Base-by-base conservation (phyloP, 2,329 filamentous ascomycete genomes). In the Fusarium denticulatum region DNA sequence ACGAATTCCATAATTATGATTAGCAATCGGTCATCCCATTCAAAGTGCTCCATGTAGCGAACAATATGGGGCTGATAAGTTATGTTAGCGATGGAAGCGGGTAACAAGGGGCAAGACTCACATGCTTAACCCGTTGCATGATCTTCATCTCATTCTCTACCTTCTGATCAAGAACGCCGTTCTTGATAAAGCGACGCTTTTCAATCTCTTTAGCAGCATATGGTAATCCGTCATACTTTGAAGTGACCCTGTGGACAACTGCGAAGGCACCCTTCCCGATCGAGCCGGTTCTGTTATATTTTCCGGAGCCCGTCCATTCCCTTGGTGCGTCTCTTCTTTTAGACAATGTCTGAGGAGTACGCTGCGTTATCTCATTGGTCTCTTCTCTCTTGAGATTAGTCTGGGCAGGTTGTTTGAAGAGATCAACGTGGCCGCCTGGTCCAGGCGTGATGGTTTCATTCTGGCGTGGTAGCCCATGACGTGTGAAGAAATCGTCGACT, bases 1-100 rank as follows among this genome's bases (percentile, higher is more conserved):
- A 98, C 90, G 76, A 89, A 97, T 79, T 99, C 96, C 96, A 99
- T 99, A 81, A 97, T 93, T 80, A 98, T 96, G 81, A 99, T 97
- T 80, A 98, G 95, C 9, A 98, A 87, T 79, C 95, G 87, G 43
- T 93, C 87, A 49, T 91, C 90, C 85, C 93, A 92, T 73, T 97
- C 95, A 74, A 96, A 89, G 79, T 96, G 94, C 77, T 97, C 95
- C 62, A 97, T 90, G 79, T 96, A 99, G 72, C 93, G 90, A 46
- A 99, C 96, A 76, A 99, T 95, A 77, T 98, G 96, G 6, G 91
- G 89, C 92, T 94, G 64, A 6, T 28, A 34, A 28, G 34, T 18
- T 26, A 28, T 60, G 77, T 77, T 52, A 76, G 70, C 32, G 49
- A 55, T 20, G 32, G 18, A 20, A 37, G 15, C 10, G 18, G 55